Base-by-base conservation (phyloP, 331 rosid genomes). In the Cucumis variabilis region DNA sequence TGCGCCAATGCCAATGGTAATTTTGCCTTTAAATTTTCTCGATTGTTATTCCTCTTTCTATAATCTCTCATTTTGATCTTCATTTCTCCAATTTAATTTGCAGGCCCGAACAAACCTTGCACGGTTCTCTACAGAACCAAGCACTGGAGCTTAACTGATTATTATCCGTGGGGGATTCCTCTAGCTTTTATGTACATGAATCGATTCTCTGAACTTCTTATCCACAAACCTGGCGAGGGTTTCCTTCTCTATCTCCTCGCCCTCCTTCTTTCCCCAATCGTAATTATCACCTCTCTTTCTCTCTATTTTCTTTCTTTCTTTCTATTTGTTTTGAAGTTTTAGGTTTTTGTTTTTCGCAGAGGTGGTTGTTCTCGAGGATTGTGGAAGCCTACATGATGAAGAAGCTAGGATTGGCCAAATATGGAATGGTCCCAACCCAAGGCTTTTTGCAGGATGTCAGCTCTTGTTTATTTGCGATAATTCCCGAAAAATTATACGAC, bases 361-460 rank as follows among this genome's bases (percentile, higher is more conserved):
- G 96, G 75, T 95, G 96, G 98, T 86, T 81, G 46, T 86, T 89
- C 87, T 93, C 98, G 17, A 95, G 90, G 87, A 84, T 95, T 33
- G 98, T 94, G 13, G 97, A 95, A 86, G 91, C 92, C 55, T 23
- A 94, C 69, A 37, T 91, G 53, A 87, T 19, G 23, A 86, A 82
- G 72, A 94, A 94, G 91, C 93, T 85, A 24, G 83, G 87, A 17
- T 62, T 94, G 74, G 50, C 53, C 9, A 93, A 92, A 90, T 90
- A 88, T 62, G 98, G 98, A 33, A 91, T 95, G 98, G 93, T 95
- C 11, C 96, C 96, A 13, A 88, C 74, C 72, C 96, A 94, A 7
- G 87, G 94, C 51, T 94, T 95, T 70, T 90, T 90, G 62, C 88
- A 92, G 74, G 85, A 90, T 19, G 13, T 95, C 2, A 92, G 83